Evolutionary conservation across 2,329 filamentous ascomycete species (phyloP), one percentile per base, ranked within the genome.

Genomic region (Cordyceps fumosorosea): DNA sequence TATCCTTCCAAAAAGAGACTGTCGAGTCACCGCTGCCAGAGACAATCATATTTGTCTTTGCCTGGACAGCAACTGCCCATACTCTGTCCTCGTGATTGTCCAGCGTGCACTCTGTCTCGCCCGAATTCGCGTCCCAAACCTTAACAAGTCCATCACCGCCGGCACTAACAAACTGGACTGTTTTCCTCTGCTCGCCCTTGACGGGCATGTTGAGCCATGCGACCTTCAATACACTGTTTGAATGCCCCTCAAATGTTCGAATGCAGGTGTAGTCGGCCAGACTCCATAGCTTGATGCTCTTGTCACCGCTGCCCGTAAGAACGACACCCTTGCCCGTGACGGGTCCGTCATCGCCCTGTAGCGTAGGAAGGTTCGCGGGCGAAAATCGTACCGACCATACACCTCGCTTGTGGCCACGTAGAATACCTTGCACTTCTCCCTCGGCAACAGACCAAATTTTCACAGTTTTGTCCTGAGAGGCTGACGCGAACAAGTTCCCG

Each of bases 31-130:
- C 93, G 63, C 91, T 93, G 42, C 93, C 95, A 7, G 95, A 98
- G 42, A 96, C 88, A 58, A 99, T 84, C 56, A 87, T 87, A 69
- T 93, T 85, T 11, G 80, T 84, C 50, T 80, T 71, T 52, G 89
- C 81, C 72, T 93, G 83, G 12, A 91, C 85, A 5, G 91, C 85
- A 20, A 98, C 79, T 0, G 92, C 92, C 93, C 93, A 97, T 1
- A 98, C 93, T 62, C 95, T 86, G 75, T 99, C 95, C 69, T 92
- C 92, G 74, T 99, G 95, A 75, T 98, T 98, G 76, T 99, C 95
- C 5, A 99, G 82, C 0, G 95, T 99, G 66, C 89, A 89, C 67
- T 93, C 91, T 3, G 87, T 81, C 74, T 98, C 95, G 53, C 93
- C 92, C 1, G 84, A 87, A 70, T 89, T 89, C 14, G 90, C 89